These are phyloP conservation scores for Brasenia schreberi DNA, from an alignment of 164 flowering plant genomes.

Conservation along the genomic window DNA sequence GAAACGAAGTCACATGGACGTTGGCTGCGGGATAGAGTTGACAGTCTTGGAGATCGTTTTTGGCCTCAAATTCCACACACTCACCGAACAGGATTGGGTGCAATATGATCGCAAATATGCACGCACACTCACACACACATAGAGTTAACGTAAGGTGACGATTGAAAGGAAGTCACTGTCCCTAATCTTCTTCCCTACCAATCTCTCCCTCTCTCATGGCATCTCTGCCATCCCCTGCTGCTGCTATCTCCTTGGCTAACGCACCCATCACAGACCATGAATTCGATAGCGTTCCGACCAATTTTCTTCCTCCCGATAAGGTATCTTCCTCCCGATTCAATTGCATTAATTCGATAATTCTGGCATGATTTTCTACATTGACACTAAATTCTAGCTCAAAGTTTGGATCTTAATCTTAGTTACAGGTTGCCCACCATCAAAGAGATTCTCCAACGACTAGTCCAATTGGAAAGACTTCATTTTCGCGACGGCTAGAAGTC, in stretches of 20 bases:
- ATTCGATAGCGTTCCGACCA: slow-evolving; percentile 23
- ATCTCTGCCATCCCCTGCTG: slow-evolving; percentile 50
- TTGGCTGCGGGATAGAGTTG: no score
- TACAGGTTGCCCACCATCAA: slow-evolving; percentile 9
- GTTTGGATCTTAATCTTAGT: neutral
- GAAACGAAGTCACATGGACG: no score
- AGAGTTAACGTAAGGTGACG: neutral
- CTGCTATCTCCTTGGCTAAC: slow-evolving; percentile 15
- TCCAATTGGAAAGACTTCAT: slow-evolving; percentile 16
- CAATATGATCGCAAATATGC: no score
- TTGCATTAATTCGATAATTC: neutral
- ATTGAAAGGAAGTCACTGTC: neutral
- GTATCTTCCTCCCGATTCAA: slow-evolving; percentile 12
- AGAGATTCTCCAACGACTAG: slow-evolving; percentile 15
- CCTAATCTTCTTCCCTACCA: neutral
- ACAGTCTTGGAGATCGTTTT: neutral
- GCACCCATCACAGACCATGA: slow-evolving; percentile 43
- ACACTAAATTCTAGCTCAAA: neutral
- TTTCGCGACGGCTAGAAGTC: slow-evolving; percentile 24
- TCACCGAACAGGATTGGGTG: neutral
- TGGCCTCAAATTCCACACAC: neutral
- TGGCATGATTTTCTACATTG: neutral
- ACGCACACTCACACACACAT: neutral
- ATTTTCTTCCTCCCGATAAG: slow-evolving; percentile 28
- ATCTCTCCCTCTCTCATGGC: slow-evolving; percentile 33